phyloP scores from a whole-genome alignment of 257 asterid genomes.

The Thymus quinquecostatus region DNA sequence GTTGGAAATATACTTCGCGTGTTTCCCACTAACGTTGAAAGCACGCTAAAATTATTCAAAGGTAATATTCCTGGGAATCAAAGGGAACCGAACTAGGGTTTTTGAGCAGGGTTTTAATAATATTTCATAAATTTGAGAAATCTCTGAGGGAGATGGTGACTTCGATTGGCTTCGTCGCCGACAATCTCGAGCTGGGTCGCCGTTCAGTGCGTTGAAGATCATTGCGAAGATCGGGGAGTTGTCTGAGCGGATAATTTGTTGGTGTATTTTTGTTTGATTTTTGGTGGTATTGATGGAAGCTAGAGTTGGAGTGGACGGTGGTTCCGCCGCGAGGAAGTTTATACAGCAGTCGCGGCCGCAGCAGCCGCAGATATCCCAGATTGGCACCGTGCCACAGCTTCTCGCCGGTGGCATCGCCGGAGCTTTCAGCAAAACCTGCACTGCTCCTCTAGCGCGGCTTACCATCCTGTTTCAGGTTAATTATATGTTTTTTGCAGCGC shows the following conservation, averaged over 20 bases:
- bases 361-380: constrained; percentile 60
- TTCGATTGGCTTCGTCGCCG: not conserved
- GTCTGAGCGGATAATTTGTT: constrained; percentile 5
- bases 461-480: constrained; percentile 90
- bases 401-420: constrained; percentile 97
- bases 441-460: constrained; percentile 94
- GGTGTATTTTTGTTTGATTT: not conserved
- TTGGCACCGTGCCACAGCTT: constrained; percentile 87
- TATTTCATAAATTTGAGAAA: constrained; percentile 18
- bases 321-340: constrained; percentile 66
- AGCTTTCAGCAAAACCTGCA: constrained; percentile 94
- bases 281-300: constrained; percentile 64
- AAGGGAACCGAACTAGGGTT: constrained; percentile 39
- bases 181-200: not conserved
- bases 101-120: constrained; percentile 35
- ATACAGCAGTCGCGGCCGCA: constrained; percentile 54
- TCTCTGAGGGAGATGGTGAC: constrained; percentile 9
- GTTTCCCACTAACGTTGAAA: constrained; percentile 26
- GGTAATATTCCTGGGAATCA: constrained; percentile 39
- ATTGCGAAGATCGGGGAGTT: constrained; percentile 15
- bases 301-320: constrained; percentile 81
- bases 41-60: constrained; percentile 36
- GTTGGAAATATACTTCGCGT: not conserved
- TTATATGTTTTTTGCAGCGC: not conserved
- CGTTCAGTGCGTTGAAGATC: constrained; percentile 10